These are phyloP conservation scores for Spencermartinsiella ligniputridi DNA, from an alignment of 1,139 yeast species.

Conservation along the genomic window DNA sequence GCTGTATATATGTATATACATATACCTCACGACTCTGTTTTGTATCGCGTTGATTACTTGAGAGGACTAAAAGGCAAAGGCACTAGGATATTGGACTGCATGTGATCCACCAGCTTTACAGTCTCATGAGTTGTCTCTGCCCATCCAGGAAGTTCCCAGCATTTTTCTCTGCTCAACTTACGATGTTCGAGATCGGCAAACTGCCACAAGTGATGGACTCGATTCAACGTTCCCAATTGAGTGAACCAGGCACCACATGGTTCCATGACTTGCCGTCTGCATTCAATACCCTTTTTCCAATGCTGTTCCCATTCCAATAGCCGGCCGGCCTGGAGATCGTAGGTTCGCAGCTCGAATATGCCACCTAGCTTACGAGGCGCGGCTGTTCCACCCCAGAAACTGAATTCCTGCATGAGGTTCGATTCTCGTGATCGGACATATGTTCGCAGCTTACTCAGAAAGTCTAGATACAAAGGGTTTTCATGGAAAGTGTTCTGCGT, in stretches of 20 bases:
- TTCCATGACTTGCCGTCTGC: constrained; percentile 43
- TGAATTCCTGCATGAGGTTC: constrained; percentile 39
- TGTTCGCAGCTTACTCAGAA: constrained; percentile 31
- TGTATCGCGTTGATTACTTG: too few relatives aligned
- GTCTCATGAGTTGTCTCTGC: constrained; percentile 43
- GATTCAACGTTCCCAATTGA: constrained; percentile 38
- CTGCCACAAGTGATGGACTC: constrained; percentile 43
- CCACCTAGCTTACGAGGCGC: constrained; percentile 41
- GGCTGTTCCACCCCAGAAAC: constrained; percentile 44
- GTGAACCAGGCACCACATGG: constrained; percentile 46
- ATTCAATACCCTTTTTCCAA: constrained; percentile 40
- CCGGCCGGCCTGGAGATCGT: constrained; percentile 38
- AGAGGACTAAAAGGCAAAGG: constrained; percentile 40
- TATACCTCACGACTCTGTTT: background rate
- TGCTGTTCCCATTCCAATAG: constrained; percentile 41
- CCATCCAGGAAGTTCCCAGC: constrained; percentile 45
- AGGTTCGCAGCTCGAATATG: constrained; percentile 39
- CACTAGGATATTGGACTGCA: constrained; percentile 39
- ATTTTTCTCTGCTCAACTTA: constrained; percentile 37
- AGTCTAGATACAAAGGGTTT: constrained; percentile 30
- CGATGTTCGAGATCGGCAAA: constrained; percentile 43
- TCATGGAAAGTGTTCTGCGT: constrained; percentile 35
- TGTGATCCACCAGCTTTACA: constrained; percentile 37
- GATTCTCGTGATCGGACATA: constrained; percentile 35
- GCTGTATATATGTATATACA: constrained; percentile 2